phyloP scores from a whole-genome alignment of 2,329 filamentous ascomycete species.

The Penicillium paneum region DNA sequence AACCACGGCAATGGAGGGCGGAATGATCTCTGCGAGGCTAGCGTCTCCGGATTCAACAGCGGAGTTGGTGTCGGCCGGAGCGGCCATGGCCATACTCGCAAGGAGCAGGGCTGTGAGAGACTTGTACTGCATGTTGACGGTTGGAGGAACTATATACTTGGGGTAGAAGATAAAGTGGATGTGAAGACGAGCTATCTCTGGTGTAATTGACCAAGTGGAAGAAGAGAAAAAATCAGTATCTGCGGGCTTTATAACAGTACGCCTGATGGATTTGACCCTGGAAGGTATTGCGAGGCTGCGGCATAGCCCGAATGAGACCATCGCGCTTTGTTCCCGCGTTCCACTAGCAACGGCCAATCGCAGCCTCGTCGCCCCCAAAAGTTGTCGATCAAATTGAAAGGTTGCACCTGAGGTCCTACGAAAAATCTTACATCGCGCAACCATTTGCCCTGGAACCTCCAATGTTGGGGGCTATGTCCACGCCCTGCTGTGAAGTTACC shows the following conservation, averaged over 20 bases:
- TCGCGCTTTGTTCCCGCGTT: neutral
- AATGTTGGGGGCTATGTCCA: neutral
- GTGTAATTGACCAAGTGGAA: neutral
- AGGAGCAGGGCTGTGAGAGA: conserved; percentile 9
- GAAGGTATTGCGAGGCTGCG: neutral
- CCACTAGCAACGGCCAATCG: conserved; percentile 10
- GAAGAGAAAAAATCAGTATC: neutral
- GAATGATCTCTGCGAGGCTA: neutral
- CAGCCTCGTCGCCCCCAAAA: conserved; percentile 6
- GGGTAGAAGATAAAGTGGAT: neutral
- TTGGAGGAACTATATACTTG: neutral
- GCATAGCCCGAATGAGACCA: neutral
- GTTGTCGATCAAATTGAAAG: neutral
- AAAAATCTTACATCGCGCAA: neutral
- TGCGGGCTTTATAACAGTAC: neutral
- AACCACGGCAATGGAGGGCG: conserved; percentile 4
- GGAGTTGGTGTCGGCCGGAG: neutral
- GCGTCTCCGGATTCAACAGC: neutral
- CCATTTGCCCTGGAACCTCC: neutral
- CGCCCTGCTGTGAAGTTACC: neutral
- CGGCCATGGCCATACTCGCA: conserved; percentile 7
- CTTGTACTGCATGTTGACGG: conserved; percentile 15
- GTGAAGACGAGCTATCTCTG: neutral
- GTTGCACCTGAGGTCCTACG: neutral
- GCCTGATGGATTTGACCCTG: neutral